phyloP scores from a whole-genome alignment of 805 yeast genomes.

The Metschnikowia lochheadii region DNA sequence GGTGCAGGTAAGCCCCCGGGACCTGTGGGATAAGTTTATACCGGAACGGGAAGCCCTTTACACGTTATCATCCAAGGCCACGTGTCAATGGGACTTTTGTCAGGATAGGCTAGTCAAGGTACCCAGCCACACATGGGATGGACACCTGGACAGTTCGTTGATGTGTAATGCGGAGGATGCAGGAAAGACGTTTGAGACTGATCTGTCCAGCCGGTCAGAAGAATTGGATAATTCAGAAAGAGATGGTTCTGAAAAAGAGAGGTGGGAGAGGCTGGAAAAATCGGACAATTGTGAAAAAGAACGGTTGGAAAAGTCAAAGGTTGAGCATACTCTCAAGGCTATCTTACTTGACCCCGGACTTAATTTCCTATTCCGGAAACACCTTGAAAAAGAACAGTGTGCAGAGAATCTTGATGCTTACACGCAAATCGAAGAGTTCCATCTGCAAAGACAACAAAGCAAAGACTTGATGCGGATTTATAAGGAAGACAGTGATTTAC shows the following conservation, averaged over 20 bases:
- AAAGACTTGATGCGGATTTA: conserved; percentile 29
- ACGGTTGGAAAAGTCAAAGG: not conserved
- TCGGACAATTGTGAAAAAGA: not conserved
- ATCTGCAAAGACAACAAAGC: conserved; percentile 42
- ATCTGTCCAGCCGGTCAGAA: not conserved
- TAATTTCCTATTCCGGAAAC: conserved; percentile 61
- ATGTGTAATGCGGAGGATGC: not conserved
- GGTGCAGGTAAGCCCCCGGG: conserved; percentile 38
- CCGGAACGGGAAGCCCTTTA: conserved; percentile 40
- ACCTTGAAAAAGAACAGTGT: conserved; percentile 61
- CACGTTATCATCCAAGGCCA: conserved; percentile 21
- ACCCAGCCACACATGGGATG: not conserved
- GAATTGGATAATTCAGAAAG: not conserved
- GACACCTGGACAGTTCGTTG: not conserved
- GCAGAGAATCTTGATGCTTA: conserved; percentile 75
- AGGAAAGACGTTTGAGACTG: not conserved
- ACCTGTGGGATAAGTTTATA: conserved; percentile 24
- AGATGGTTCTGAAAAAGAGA: not conserved
- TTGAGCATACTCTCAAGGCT: conserved; percentile 20
- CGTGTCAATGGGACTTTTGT: conserved; percentile 2
- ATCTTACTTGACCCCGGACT: conserved; percentile 72
- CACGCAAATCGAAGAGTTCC: conserved; percentile 51
- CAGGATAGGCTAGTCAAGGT: not conserved
- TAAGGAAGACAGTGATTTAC: conserved; percentile 14
- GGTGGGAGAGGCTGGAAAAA: not conserved